Conservation (phyloP, 1,284 basidiomycete genomes). For the Cryptococcus jaspeensis region DNA sequence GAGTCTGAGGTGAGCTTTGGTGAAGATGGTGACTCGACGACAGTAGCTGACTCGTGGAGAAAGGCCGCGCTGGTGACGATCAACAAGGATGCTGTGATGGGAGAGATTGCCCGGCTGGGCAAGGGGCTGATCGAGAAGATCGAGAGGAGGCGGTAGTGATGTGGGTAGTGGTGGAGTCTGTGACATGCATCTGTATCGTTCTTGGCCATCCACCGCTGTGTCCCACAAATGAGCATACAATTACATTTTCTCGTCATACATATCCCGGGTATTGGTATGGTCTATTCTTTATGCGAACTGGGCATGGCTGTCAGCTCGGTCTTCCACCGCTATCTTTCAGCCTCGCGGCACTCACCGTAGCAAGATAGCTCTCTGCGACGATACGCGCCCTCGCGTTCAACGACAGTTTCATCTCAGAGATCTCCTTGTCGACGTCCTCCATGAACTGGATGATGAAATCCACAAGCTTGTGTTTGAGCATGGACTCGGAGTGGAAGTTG, state of each 20-base stretch:
- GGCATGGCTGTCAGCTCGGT: background rate
- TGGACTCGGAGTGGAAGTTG: constrained; percentile 92
- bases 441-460: constrained; percentile 99
- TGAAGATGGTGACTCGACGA: background rate
- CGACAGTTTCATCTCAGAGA: constrained; percentile 63
- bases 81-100: constrained; percentile 68
- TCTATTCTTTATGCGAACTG: constrained; percentile 14
- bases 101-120: constrained; percentile 78
- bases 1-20: constrained; percentile 28
- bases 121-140: constrained; percentile 64
- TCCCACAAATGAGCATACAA: background rate
- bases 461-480: constrained; percentile 99
- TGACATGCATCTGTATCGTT: background rate
- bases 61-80: constrained; percentile 63
- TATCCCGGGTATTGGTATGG: background rate
- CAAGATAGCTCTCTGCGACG: constrained; percentile 71
- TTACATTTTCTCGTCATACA: constrained; percentile 6
- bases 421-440: constrained; percentile 80
- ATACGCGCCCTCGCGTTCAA: constrained; percentile 95
- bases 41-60: background rate
- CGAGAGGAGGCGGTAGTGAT: constrained; percentile 12
- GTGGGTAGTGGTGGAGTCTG: background rate
- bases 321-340: background rate
- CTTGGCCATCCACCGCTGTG: no score
- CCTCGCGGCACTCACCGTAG: constrained; percentile 40